Evolutionary conservation across 176 grass and related monocot genomes (phyloP).

Genomic region (Carex scoparia): DNA sequence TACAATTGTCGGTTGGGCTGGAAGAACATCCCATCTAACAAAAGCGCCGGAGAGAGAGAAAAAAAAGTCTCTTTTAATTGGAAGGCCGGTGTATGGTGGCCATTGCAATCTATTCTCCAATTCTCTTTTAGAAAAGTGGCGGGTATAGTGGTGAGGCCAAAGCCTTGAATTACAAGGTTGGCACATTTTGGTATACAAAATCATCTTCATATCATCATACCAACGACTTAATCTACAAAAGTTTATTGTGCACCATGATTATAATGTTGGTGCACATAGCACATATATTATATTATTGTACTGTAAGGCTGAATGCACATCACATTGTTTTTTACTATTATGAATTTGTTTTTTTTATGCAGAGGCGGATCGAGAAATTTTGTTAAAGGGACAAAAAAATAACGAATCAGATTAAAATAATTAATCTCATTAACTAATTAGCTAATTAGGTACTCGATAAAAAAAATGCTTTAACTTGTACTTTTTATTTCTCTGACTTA

Average conservation of each 20-base stretch:
- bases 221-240: not conserved
- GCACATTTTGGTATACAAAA: not conserved
- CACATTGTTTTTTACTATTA: too few species aligned
- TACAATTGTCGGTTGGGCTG: too few species aligned
- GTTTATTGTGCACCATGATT: not conserved
- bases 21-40: too few species aligned
- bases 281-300: not conserved
- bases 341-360: too few species aligned
- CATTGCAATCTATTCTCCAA: not conserved
- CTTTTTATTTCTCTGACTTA: too few species aligned
- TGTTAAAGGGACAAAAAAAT: too few species aligned
- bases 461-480: too few species aligned
- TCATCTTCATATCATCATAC: not conserved
- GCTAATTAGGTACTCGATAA: too few species aligned
- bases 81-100: not conserved
- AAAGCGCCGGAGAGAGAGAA: not conserved
- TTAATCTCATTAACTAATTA: too few species aligned
- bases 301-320: not conserved
- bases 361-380: too few species aligned
- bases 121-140: conserved; percentile 5
- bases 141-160: not conserved
- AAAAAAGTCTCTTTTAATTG: not conserved
- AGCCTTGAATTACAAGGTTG: not conserved
- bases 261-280: not conserved
- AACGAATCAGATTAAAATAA: too few species aligned